A percentile compares a stretch with the other conserved stretches of the same genome.
Conservation (phyloP, 1,139 yeast genomes). For the Suhomyces bribrorum region DNA sequence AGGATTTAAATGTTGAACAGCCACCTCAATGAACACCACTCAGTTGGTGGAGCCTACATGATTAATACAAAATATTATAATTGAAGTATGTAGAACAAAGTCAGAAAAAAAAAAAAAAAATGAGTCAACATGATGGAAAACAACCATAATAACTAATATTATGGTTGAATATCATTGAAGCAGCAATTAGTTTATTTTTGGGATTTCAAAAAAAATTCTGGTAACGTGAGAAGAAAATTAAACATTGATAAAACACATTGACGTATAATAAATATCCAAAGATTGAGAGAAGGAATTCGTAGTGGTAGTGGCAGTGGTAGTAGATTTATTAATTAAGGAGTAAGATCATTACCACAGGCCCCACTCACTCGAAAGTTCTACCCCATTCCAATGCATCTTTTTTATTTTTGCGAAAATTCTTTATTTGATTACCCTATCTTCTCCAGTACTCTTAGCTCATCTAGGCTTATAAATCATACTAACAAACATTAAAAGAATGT, state of each 20-base stretch:
- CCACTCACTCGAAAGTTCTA: background rate
- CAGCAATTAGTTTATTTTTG: background rate
- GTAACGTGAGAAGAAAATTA: conserved; percentile 33
- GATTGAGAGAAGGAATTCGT: conserved; percentile 3
- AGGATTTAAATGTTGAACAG: conserved; percentile 19
- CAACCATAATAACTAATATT: background rate
- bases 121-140: background rate
- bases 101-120: conserved; percentile 1
- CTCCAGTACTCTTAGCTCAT: conserved; percentile 3
- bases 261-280: conserved; percentile 6
- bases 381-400: background rate
- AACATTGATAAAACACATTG: conserved; percentile 4
- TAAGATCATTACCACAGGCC: background rate
- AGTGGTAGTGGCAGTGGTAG: background rate
- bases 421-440: background rate
- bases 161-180: background rate
- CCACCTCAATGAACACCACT: too few relatives aligned
- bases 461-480: conserved; percentile 8
- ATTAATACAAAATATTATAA: background rate
- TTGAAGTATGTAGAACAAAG: background rate
- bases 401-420: background rate
- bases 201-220: conserved; percentile 2
- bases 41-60: too few relatives aligned
- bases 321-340: background rate
- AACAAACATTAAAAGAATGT: background rate